Percentiles rank a stretch among this genome's conserved stretches.
These are phyloP conservation scores for Pythium aquatile DNA, from an alignment of 352 stramenopile species.

Conservation along the genomic window DNA sequence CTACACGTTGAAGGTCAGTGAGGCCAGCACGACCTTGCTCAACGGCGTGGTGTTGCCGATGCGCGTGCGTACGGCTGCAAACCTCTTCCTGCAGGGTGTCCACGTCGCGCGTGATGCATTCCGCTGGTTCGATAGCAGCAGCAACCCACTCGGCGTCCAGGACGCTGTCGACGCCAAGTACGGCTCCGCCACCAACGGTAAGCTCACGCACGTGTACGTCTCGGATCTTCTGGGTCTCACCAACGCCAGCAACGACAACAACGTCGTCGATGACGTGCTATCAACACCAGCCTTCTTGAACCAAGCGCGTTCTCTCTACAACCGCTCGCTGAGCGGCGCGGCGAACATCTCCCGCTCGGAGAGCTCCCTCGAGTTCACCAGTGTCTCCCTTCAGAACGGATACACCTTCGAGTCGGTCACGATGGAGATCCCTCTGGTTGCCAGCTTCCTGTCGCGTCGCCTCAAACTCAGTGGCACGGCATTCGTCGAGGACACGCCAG, in stretches of 20 bases:
- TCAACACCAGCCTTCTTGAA: conserved; percentile 12
- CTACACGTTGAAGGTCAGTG: conserved; percentile 5
- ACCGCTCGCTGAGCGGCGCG: conserved; percentile 13
- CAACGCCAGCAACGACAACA: neutral
- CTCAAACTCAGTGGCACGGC: conserved; percentile 1
- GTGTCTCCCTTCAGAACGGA: conserved; percentile 6
- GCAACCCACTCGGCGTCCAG: conserved; percentile 13
- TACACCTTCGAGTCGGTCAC: conserved; percentile 20
- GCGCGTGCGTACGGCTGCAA: conserved; percentile 11
- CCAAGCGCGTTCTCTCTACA: conserved; percentile 10
- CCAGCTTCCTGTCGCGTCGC: conserved; percentile 11
- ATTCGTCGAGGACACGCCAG: conserved; percentile 3
- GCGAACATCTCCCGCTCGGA: conserved; percentile 19
- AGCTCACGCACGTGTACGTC: conserved; percentile 7
- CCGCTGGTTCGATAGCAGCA: conserved; percentile 15
- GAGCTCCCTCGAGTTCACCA: conserved; percentile 17
- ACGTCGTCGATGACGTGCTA: neutral
- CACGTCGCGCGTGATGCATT: conserved; percentile 11
- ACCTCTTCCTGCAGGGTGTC: conserved; percentile 13
- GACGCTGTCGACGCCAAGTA: conserved; percentile 1
- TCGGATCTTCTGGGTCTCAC: conserved; percentile 15
- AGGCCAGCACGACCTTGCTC: neutral
- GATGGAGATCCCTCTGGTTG: conserved; percentile 14
- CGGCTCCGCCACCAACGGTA: neutral
- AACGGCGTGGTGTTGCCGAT: conserved; percentile 9